Percentiles rank a stretch among this genome's conserved stretches.
These are phyloP conservation scores for Metarhizium guizhouense DNA, from an alignment of 2,329 filamentous ascomycete species.

Conservation along the genomic window DNA sequence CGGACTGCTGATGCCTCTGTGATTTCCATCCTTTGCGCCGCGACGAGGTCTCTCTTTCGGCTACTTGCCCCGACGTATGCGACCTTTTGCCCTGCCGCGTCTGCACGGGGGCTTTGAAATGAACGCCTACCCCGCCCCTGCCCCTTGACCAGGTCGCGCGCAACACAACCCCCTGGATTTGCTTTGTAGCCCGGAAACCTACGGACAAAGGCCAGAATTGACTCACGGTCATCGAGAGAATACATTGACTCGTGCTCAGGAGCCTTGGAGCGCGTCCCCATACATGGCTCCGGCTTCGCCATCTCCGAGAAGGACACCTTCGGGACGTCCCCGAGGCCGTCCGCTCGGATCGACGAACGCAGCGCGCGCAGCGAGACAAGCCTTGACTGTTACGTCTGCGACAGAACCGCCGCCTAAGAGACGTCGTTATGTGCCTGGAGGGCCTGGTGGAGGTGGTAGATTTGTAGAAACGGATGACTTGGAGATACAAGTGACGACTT, in stretches of 20 bases:
- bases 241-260: neutral
- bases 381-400: slow-evolving; percentile 21
- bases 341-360: slow-evolving; percentile 35
- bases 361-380: slow-evolving; percentile 29
- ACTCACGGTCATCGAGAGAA: neutral
- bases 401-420: slow-evolving; percentile 61
- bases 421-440: slow-evolving; percentile 75
- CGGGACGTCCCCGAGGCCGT: slow-evolving; percentile 37
- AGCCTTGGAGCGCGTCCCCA: neutral
- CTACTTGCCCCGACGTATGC: slow-evolving; percentile 14
- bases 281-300: slow-evolving; percentile 25
- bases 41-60: slow-evolving; percentile 13
- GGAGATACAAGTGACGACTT: slow-evolving; percentile 40
- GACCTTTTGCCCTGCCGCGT: slow-evolving; percentile 6
- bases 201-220: neutral
- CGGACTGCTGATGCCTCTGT: slow-evolving; percentile 19
- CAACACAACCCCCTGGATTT: slow-evolving; percentile 8
- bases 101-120: slow-evolving; percentile 12
- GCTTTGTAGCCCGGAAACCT: neutral
- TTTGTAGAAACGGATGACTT: slow-evolving; percentile 67
- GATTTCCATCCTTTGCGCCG: slow-evolving; percentile 16
- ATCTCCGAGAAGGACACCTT: slow-evolving; percentile 31
- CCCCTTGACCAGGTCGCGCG: slow-evolving; percentile 22
- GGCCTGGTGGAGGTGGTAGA: slow-evolving; percentile 75
- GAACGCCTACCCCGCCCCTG: slow-evolving; percentile 15